These are phyloP conservation scores for Pythium biforme DNA, from an alignment of 352 stramenopile genomes.

Conservation along the genomic window DNA sequence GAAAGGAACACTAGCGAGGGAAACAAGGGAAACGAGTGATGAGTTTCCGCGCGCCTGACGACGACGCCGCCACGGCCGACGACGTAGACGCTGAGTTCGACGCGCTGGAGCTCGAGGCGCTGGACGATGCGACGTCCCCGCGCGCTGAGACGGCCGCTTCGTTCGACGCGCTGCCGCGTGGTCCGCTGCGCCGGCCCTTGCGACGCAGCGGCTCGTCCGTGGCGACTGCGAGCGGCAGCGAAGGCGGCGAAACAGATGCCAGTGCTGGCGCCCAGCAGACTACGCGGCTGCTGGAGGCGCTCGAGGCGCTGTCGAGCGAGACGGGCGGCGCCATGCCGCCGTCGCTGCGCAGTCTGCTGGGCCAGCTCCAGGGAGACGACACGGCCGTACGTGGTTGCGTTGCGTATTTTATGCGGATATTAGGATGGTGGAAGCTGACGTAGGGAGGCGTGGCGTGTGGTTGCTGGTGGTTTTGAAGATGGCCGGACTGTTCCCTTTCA, in stretches of 20 bases:
- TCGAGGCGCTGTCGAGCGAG: constrained; percentile 51
- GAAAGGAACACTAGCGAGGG: background rate
- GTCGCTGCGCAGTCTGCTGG: constrained; percentile 38
- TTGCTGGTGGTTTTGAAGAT: constrained; percentile 29
- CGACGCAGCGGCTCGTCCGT: constrained; percentile 11
- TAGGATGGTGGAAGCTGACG: background rate
- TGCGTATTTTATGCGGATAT: background rate
- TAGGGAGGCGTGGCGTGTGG: background rate
- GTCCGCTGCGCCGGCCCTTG: constrained; percentile 5
- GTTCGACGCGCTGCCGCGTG: constrained; percentile 3
- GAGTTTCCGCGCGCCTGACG: constrained; percentile 17
- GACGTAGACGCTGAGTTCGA: background rate
- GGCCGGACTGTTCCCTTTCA: constrained; percentile 50
- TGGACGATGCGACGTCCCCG: too few species aligned
- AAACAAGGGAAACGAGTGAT: background rate
- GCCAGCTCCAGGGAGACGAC: constrained; percentile 26
- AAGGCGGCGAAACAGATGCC: background rate
- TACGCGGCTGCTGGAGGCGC: constrained; percentile 47
- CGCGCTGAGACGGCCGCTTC: too few species aligned
- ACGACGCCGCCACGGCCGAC: constrained; percentile 4
- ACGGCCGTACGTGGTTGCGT: constrained; percentile 7
- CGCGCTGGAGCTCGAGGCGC: constrained; percentile 12
- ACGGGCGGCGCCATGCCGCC: constrained; percentile 33
- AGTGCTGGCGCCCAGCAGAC: constrained; percentile 9
- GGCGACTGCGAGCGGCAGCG: constrained; percentile 1